Evolutionary conservation across 192 early-diverging fungal species (phyloP), one percentile per base, ranked within the genome.

Genomic region (Coemansia pectinata): DNA sequence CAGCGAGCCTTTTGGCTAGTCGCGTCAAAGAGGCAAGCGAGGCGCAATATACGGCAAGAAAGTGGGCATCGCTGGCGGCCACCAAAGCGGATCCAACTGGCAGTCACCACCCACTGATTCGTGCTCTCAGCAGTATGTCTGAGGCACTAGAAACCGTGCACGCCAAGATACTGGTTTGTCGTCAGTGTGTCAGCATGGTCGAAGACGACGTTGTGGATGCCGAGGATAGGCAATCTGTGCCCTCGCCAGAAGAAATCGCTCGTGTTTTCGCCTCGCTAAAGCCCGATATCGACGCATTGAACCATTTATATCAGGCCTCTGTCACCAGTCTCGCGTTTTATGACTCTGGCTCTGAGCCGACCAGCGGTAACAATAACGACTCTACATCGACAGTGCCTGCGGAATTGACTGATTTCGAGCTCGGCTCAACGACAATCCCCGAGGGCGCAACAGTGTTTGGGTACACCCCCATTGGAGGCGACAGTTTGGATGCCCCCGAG

Each of bases 221-320:
- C 15, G 48, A 66, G 45, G 34, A 42, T 34, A 34, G 21, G 15
- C 12, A n/a, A 21, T 0, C 33, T 19, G 34, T 27, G 10, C 40
- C 52, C 25, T 53, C 57, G 27, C 42, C 65, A 4, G 71, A 81
- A 11, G 57, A 73, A 5, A 53, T 67, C 3, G 79, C 76, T 0
- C 69, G 70, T 1, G 27, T 83, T 27, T 83, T 83, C 67, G 62
- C 81, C 0, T 83, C 81, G 23, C 63, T 83, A 45, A 83, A 83
- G 57, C 7, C 66, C 0, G 81, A 83, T 12, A 72, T 83, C 10
- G 81, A 83, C 21, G 42, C 60, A 25, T 62, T 83, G 8, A 62
- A 60, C 5, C 31, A 34, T 3, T 69, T 71, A 5, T 83, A 83
- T 47, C 81, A 83, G 42, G 63, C 62, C 2, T 59, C 70, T 4